These are phyloP conservation scores for Diatrype stigma DNA, from an alignment of 2,329 filamentous ascomycete genomes.

Conservation along the genomic window DNA sequence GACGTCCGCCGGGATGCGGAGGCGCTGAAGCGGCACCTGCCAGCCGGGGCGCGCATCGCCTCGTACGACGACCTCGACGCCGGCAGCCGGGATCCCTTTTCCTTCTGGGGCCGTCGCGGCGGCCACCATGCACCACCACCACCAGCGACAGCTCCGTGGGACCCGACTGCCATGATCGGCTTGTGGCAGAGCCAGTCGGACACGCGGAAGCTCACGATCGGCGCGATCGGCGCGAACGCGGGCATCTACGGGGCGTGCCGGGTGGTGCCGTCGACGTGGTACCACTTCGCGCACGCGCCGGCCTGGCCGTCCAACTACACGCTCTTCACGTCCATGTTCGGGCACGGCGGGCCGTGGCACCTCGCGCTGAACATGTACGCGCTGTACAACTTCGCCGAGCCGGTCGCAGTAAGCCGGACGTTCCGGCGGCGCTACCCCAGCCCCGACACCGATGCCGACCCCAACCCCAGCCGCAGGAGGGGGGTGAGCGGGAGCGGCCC, in stretches of 20 bases:
- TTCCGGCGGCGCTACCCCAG: constrained; percentile 17
- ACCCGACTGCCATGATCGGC: not conserved
- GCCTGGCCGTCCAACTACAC: constrained; percentile 15
- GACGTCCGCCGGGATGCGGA: constrained; percentile 20
- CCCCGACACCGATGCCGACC: constrained; percentile 18
- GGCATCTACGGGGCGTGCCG: constrained; percentile 5
- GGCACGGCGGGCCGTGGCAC: constrained; percentile 16
- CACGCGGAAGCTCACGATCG: constrained; percentile 6
- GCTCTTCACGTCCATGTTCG: constrained; percentile 22
- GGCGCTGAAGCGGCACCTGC: constrained; percentile 2
- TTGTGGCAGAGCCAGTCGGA: not conserved
- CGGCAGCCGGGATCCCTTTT: not conserved
- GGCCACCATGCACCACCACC: too few species aligned
- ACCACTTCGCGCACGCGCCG: constrained; percentile 16
- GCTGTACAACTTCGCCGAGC: constrained; percentile 12
- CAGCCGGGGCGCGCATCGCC: not conserved
- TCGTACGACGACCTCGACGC: constrained; percentile 14
- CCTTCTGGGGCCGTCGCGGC: not conserved
- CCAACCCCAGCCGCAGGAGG: too few species aligned
- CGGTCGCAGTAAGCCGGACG: constrained; percentile 5
- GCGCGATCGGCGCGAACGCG: constrained; percentile 12
- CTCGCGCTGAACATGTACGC: constrained; percentile 18
- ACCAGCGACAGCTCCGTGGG: not conserved
- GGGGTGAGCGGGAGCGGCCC: constrained; percentile 14
- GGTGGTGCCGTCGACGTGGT: not conserved